Conservation (phyloP, 2,329 filamentous ascomycete genomes). For the Ophiostoma piceae region DNA sequence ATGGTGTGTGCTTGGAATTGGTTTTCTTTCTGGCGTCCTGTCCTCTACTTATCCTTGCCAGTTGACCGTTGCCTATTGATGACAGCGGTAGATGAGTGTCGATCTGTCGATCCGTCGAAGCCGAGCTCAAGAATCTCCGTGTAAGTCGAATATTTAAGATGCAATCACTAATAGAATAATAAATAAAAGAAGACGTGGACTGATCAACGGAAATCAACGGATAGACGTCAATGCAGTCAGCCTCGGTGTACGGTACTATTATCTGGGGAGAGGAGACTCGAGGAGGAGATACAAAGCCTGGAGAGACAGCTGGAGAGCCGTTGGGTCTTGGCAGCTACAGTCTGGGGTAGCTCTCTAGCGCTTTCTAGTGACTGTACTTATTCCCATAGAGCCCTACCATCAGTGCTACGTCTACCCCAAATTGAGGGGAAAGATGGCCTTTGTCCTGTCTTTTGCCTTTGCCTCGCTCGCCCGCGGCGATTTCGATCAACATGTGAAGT, state of each 20-base stretch:
- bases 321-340: background rate
- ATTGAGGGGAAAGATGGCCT: background rate
- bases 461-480: conserved; percentile 3
- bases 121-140: background rate
- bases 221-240: background rate
- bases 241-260: background rate
- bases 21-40: background rate
- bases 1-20: background rate
- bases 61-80: background rate
- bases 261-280: background rate
- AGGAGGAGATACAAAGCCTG: no score
- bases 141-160: background rate
- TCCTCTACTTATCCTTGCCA: background rate
- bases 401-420: background rate
- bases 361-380: background rate
- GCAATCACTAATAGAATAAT: background rate
- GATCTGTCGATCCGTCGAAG: background rate
- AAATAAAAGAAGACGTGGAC: background rate
- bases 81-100: background rate
- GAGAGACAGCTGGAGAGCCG: background rate
- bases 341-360: conserved; percentile 2
- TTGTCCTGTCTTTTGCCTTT: background rate
- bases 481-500: conserved; percentile 8
- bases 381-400: background rate
- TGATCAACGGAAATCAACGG: background rate